Evolutionary conservation across 805 yeast species (phyloP), one percentile per base, ranked within the genome.

Genomic region (Candida tallmaniae): DNA sequence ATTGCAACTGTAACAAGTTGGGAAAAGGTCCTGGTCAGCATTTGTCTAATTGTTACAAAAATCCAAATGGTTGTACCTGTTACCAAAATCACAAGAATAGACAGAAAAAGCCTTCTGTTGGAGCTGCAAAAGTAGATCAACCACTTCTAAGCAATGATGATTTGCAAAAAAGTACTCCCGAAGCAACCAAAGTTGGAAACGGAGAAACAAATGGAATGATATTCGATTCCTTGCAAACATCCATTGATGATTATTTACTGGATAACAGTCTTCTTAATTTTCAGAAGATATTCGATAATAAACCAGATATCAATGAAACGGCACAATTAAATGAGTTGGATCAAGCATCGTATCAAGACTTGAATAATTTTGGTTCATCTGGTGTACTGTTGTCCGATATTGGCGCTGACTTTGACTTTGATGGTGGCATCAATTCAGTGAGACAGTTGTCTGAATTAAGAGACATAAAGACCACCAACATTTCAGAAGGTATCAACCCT

Each of bases 1-100:
- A 72, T 14, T 86, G 97, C 58, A 68, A 76, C 3, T 86, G 95
- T 63, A 78, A 80, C 8, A 70, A 75, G 44, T 66, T 70, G 41
- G 61, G 75, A 37, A 56, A 68, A 55, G 45, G 63, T 32, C 62
- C 61, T 40, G 57, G 62, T 9, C 45, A 46, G 32, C 68, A 67
- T 46, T 51, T 58, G 24, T 50, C 67, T 23, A 47, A 62, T 34
- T 67, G 72, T 45, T 58, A 58, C 43, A 62, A 60, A 39, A 61
- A 51, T 40, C 52, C 60, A 10, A 64, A 58, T 38, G 47, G 41
- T 14, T 67, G 73, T 42, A 65, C 71, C 9, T 67, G 73, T 39
- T 50, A 61, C 10, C 36, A 49, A n/a, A 39, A 41, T 22, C 46
- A 48, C 25, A 44, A 39, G 26, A 13, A 23, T 3, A 40, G 39